phyloP scores from a whole-genome alignment of 2,329 filamentous ascomycete genomes.

The Xylaria hypoxylon region DNA sequence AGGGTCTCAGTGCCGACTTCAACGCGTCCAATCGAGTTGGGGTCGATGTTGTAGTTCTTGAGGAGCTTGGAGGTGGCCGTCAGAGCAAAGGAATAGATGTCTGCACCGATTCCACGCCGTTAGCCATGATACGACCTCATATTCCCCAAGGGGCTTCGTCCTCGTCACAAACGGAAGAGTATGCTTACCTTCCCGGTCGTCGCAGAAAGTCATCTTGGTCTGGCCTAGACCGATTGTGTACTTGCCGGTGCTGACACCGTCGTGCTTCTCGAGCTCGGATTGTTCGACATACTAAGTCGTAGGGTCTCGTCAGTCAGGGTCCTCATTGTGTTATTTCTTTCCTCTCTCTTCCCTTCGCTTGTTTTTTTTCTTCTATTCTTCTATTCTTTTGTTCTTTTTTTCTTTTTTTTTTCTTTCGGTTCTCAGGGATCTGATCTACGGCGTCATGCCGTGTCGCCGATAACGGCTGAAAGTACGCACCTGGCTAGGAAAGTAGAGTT shows the following conservation, averaged over 20 bases:
- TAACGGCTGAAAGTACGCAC: constrained; percentile 61
- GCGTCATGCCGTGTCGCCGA: constrained; percentile 11
- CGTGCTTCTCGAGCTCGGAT: constrained; percentile 84
- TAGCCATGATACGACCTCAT: constrained; percentile 14
- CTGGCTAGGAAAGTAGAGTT: constrained; percentile 89
- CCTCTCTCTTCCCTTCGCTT: neutral
- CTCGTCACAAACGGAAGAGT: constrained; percentile 1
- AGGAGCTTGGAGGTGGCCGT: constrained; percentile 82
- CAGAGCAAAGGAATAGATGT: constrained; percentile 88
- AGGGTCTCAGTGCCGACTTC: constrained; percentile 89
- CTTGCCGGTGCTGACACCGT: constrained; percentile 84
- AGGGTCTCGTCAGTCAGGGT: constrained; percentile 41
- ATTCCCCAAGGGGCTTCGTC: neutral
- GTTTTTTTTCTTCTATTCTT: neutral
- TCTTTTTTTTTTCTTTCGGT: too few relatives aligned
- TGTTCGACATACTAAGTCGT: constrained; percentile 80
- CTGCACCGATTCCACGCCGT: constrained; percentile 56
- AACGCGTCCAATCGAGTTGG: constrained; percentile 80
- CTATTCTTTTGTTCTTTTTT: neutral
- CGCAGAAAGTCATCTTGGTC: constrained; percentile 93
- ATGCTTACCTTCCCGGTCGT: constrained; percentile 82
- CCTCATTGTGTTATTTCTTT: neutral
- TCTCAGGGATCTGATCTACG: neutral
- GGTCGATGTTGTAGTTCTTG: constrained; percentile 85
- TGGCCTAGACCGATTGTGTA: constrained; percentile 93